phyloP scores from a whole-genome alignment of 305 asterid species.

The Rubia tinctorum region DNA sequence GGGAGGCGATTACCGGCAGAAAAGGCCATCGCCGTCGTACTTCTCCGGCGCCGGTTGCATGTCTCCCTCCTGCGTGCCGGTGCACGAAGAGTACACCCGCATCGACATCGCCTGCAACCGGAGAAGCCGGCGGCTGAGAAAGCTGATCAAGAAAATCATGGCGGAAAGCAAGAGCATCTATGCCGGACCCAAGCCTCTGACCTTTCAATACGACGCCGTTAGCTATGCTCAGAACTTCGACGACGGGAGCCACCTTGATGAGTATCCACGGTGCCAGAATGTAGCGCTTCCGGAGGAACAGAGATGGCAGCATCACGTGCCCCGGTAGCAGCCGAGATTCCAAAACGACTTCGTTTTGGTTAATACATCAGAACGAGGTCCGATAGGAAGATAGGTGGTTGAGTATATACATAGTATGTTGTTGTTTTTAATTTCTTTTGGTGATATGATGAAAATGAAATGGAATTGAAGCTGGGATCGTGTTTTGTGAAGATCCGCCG shows the following conservation, averaged over 20 bases:
- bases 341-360: neutral
- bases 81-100: conserved; percentile 71
- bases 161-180: conserved; percentile 57
- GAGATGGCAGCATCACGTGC: conserved; percentile 15
- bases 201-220: conserved; percentile 72
- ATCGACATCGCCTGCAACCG: conserved; percentile 21
- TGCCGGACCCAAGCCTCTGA: conserved; percentile 28
- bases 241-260: conserved; percentile 65
- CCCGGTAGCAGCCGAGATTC: too few species aligned
- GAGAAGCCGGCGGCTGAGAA: conserved; percentile 34
- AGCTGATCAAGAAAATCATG: conserved; percentile 51
- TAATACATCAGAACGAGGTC: neutral
- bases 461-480: neutral
- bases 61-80: conserved; percentile 69
- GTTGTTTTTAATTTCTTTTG: neutral
- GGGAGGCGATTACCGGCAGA: conserved; percentile 24
- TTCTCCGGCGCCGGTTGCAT: conserved; percentile 32
- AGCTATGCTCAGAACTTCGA: conserved; percentile 89
- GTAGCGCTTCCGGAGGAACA: conserved; percentile 21
- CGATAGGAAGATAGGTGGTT: too few species aligned
- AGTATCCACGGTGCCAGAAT: conserved; percentile 30
- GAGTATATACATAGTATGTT: neutral
- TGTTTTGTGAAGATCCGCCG: neutral
- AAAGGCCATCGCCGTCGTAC: conserved; percentile 14
- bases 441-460: neutral